Conservation (phyloP, 2,329 filamentous ascomycete genomes). For the Talaromyces sp. region DNA sequence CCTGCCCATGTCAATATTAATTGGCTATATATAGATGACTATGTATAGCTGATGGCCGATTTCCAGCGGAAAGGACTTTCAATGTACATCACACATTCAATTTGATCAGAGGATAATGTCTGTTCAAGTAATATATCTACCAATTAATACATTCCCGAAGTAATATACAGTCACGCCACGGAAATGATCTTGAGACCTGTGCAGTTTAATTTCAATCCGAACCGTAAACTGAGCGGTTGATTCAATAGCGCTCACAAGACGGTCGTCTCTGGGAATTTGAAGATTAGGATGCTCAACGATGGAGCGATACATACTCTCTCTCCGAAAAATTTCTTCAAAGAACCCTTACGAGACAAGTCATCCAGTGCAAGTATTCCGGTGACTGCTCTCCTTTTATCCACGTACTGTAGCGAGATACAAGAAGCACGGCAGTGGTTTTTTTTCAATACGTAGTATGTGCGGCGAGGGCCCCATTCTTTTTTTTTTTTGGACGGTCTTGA, state of each 20-base stretch:
- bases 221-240: background rate
- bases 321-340: slow-evolving; percentile 7
- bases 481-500: background rate
- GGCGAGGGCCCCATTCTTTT: background rate
- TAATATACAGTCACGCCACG: background rate
- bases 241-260: background rate
- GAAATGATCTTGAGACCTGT: background rate
- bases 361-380: background rate
- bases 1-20: background rate
- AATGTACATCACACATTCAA: background rate
- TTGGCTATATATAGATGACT: background rate
- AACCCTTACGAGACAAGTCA: background rate
- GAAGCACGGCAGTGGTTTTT: background rate
- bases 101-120: background rate
- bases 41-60: background rate
- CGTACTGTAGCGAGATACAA: background rate
- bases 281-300: slow-evolving; percentile 6
- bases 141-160: background rate
- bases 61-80: background rate
- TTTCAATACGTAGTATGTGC: background rate
- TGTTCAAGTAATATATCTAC: background rate
- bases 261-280: background rate
- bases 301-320: background rate
- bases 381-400: background rate
- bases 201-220: background rate